Evolutionary conservation across 2,329 filamentous ascomycete genomes (phyloP).

Genomic region (Pseudogymnoascus sp.): DNA sequence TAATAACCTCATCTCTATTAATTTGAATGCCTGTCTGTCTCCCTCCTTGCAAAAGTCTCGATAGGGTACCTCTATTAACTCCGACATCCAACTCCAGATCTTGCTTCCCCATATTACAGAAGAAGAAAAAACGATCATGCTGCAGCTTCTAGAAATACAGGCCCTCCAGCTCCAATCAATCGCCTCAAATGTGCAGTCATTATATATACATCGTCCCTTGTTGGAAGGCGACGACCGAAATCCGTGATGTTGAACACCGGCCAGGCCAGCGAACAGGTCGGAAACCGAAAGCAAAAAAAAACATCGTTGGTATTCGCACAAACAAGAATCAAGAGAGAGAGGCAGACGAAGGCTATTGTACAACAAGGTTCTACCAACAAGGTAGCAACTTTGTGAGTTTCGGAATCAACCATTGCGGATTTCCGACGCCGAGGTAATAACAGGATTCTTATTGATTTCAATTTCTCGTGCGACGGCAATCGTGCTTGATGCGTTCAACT

Average conservation of each 20-base stretch:
- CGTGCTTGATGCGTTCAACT: neutral
- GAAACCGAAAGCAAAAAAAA: neutral
- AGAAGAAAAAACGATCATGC: neutral
- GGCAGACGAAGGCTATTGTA: neutral
- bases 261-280: neutral
- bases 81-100: neutral
- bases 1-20: neutral
- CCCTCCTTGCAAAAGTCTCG: neutral
- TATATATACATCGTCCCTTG: neutral
- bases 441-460: neutral
- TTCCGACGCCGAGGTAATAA: neutral
- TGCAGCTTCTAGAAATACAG: neutral
- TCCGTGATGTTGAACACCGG: neutral
- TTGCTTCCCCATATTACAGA: neutral
- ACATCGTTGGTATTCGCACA: neutral
- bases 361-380: neutral
- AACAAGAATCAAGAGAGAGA: neutral
- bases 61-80: conserved; percentile 2
- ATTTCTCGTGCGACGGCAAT: neutral
- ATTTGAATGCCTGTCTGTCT: neutral
- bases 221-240: neutral
- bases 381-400: neutral
- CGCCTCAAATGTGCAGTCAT: neutral
- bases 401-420: neutral
- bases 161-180: neutral